Evolutionary conservation across 768 basidiomycete species (phyloP), one percentile per base, ranked within the genome.

Genomic region (Dacryopinax primogenitus): DNA sequence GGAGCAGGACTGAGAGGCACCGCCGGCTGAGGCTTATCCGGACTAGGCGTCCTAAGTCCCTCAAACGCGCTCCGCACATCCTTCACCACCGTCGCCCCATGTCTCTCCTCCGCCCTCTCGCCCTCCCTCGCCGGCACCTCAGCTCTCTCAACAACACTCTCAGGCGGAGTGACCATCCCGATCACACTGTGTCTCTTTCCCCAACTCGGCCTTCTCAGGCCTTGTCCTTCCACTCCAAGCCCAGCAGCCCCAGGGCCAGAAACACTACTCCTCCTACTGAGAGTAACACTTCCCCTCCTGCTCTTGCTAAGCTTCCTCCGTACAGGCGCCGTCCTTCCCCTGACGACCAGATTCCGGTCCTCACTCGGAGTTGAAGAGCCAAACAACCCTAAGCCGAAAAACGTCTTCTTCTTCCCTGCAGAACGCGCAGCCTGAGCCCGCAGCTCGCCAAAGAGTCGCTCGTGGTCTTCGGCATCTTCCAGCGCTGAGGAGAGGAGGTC

Each of bases 141-240:
- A n/a, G n/a, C n/a, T n/a, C 51, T 30, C 3, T 58, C 51, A 58
- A 58, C 51, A n/a, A n/a, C n/a, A n/a, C n/a, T n/a, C n/a, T n/a
- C 23, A 30, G 51, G 26, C 3, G 51, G 51, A 3, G 4, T 7
- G 7, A 58, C 51, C 3, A 58, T 30, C 13, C 51, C 51, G 18
- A 58, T 58, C 13, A 58, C 51, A 58, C 51, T 58, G 18, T 58
- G 51, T 21, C 51, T 13, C 51, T 58, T 58, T 30, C 51, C 51
- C 51, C 51, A 58, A 23, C 51, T 30, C 7, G 51, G 51, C 51
- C 26, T 58, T 6, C 30, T 30, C 45, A 37, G 7, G 13, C 26
- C 15, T 30, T 6, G 11, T 30, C 51, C 13, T 3, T 58, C 51
- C 51, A 23, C 23, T 15, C 51, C 30, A 26, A 28, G 26, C 11